Evolutionary conservation across 1,284 basidiomycete genomes (phyloP).

Genomic region (Hymenochaete sp.): DNA sequence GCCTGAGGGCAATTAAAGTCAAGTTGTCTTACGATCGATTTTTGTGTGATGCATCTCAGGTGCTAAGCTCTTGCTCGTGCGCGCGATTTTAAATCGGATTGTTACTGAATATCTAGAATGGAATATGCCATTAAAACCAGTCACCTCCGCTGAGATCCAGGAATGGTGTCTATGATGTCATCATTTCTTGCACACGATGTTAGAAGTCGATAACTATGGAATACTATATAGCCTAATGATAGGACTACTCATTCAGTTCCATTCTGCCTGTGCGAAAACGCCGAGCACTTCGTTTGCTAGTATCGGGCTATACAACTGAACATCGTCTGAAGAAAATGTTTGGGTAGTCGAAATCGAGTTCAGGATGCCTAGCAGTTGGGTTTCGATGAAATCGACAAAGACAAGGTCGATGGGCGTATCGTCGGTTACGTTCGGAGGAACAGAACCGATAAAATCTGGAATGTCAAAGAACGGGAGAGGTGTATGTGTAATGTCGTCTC

Average conservation of each 20-base stretch:
- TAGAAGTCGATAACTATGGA: too few relatives aligned
- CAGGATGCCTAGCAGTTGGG: slow-evolving; percentile 41
- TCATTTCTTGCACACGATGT: too few relatives aligned
- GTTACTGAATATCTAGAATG: too few relatives aligned
- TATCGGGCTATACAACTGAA: slow-evolving; percentile 40
- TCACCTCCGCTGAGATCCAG: too few relatives aligned
- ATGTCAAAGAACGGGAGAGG: slow-evolving; percentile 46
- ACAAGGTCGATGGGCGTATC: slow-evolving; percentile 53
- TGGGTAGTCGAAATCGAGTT: slow-evolving; percentile 43
- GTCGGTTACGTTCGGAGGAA: slow-evolving; percentile 38
- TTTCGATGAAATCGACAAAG: slow-evolving; percentile 59
- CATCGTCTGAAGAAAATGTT: slow-evolving; percentile 43
- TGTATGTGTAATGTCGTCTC: slow-evolving; percentile 57
- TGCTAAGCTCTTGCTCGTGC: too few relatives aligned
- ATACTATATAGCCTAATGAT: too few relatives aligned
- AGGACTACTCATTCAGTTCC: slow-evolving; percentile 33
- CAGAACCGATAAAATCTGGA: slow-evolving; percentile 56
- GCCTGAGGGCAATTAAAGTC: too few relatives aligned
- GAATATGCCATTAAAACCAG: too few relatives aligned
- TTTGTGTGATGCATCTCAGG: too few relatives aligned
- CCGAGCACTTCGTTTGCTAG: slow-evolving; percentile 46
- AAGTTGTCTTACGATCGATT: too few relatives aligned
- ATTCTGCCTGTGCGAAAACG: slow-evolving; percentile 48
- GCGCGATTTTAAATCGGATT: too few relatives aligned
- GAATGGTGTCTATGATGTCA: too few relatives aligned